Percentiles rank a stretch among this genome's conserved stretches.
Evolutionary conservation across 352 stramenopile genomes (phyloP).

Genomic region (Phytopythium helicoides): DNA sequence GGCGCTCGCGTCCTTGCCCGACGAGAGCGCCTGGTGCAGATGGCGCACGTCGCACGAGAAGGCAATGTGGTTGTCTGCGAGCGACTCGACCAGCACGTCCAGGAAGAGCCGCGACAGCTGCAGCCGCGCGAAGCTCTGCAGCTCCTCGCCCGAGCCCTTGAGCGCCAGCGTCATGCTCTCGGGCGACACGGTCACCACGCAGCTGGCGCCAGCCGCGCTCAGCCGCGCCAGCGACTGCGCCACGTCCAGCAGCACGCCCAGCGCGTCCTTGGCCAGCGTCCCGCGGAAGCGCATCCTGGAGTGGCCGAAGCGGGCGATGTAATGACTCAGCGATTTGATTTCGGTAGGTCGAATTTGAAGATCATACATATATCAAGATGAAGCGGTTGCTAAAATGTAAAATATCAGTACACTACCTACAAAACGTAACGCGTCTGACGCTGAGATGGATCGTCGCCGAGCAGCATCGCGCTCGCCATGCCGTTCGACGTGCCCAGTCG

Average conservation of each 20-base stretch:
- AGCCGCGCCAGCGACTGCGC: slow-evolving; percentile 70
- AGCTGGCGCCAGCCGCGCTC: slow-evolving; percentile 50
- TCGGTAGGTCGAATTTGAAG: too few species aligned
- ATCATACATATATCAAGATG: neutral
- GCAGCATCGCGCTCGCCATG: too few species aligned
- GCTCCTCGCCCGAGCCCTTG: slow-evolving; percentile 70
- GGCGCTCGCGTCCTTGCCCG: slow-evolving; percentile 71
- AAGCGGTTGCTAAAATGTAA: slow-evolving; percentile 2
- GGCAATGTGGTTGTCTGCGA: slow-evolving; percentile 75
- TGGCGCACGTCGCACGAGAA: slow-evolving; percentile 76
- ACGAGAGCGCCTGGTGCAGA: slow-evolving; percentile 69
- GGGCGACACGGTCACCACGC: slow-evolving; percentile 71
- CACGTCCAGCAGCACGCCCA: slow-evolving; percentile 77
- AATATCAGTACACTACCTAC: slow-evolving; percentile 4
- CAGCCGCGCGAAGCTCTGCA: slow-evolving; percentile 75
- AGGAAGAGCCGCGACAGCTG: slow-evolving; percentile 65
- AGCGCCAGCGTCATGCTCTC: slow-evolving; percentile 63
- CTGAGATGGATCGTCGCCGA: too few species aligned
- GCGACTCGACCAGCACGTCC: slow-evolving; percentile 71
- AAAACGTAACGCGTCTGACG: slow-evolving; percentile 5
- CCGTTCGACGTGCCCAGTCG: too few species aligned
- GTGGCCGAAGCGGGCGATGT: too few species aligned
- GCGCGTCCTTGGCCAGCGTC: slow-evolving; percentile 67
- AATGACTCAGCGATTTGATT: too few species aligned
- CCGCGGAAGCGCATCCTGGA: slow-evolving; percentile 74